A percentile compares a stretch with the other conserved stretches of the same genome.
Evolutionary conservation across 306 rosid genomes (phyloP).

Genomic region (Medicago lupulina): DNA sequence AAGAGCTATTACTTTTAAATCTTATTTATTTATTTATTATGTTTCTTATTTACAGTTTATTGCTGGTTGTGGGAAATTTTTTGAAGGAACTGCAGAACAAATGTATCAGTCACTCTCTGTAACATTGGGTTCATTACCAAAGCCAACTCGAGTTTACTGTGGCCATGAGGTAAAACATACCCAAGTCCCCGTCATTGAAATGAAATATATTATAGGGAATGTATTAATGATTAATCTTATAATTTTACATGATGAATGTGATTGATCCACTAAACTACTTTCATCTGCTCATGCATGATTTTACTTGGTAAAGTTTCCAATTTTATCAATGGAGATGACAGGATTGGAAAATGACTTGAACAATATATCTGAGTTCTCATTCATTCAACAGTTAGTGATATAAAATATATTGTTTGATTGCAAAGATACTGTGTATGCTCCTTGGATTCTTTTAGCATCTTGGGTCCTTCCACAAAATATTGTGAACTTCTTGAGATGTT

Average conservation of each 20-base stretch:
- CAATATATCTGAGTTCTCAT: not conserved
- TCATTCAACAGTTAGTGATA: constrained; percentile 9
- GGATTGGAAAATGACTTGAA: constrained; percentile 4
- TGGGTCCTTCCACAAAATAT: constrained; percentile 24
- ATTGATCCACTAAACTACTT: not conserved
- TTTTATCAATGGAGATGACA: not conserved
- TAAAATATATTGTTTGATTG: not conserved
- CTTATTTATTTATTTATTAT: constrained; percentile 26
- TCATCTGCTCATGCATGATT: not conserved
- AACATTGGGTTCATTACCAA: constrained; percentile 81
- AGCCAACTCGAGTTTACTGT: constrained; percentile 81
- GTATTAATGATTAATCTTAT: constrained; percentile 7
- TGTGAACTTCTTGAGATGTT: constrained; percentile 22
- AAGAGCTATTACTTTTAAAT: constrained; percentile 17
- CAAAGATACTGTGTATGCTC: not conserved
- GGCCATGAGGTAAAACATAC: constrained; percentile 86
- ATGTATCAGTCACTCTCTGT: constrained; percentile 84
- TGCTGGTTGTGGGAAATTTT: constrained; percentile 89
- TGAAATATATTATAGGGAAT: not conserved
- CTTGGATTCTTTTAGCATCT: constrained; percentile 9
- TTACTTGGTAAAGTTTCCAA: not conserved
- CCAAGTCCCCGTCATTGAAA: constrained; percentile 12
- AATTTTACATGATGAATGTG: constrained; percentile 23
- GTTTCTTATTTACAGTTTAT: constrained; percentile 60
- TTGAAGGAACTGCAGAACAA: constrained; percentile 96